phyloP scores from a whole-genome alignment of 768 basidiomycete species.

The Lactarius indigo region DNA sequence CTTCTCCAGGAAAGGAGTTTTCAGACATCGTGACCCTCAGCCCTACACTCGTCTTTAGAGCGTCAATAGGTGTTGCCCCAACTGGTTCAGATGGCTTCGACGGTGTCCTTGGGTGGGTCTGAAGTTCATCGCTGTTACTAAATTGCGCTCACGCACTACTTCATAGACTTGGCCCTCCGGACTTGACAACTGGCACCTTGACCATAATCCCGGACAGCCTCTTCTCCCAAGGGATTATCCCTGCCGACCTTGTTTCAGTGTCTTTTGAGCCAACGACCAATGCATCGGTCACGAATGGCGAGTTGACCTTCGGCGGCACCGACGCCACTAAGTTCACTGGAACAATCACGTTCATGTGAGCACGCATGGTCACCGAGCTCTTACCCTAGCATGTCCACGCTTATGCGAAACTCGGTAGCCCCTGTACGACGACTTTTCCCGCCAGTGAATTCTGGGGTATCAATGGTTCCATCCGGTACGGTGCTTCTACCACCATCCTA shows the following conservation, averaged over 20 bases:
- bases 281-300: conserved; percentile 31
- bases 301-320: conserved; percentile 37
- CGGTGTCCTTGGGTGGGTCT: too few relatives aligned
- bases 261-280: conserved; percentile 34
- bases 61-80: conserved; percentile 23
- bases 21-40: too few relatives aligned
- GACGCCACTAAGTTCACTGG: conserved; percentile 34
- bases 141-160: too few relatives aligned
- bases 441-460: conserved; percentile 36
- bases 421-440: conserved; percentile 34
- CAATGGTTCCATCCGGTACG: conserved; percentile 32
- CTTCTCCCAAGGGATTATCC: too few relatives aligned
- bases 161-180: too few relatives aligned
- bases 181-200: too few relatives aligned
- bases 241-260: conserved; percentile 34
- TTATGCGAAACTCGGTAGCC: conserved; percentile 20
- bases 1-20: too few relatives aligned
- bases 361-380: background rate
- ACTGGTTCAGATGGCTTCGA: conserved; percentile 40
- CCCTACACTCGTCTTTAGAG: too few relatives aligned
- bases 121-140: too few relatives aligned
- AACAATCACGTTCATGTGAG: conserved; percentile 31
- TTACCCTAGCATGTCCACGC: background rate
- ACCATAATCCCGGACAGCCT: too few relatives aligned
- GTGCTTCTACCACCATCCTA: conserved; percentile 5